phyloP scores from a whole-genome alignment of 2,329 filamentous ascomycete genomes.

The Didymella pomorum region DNA sequence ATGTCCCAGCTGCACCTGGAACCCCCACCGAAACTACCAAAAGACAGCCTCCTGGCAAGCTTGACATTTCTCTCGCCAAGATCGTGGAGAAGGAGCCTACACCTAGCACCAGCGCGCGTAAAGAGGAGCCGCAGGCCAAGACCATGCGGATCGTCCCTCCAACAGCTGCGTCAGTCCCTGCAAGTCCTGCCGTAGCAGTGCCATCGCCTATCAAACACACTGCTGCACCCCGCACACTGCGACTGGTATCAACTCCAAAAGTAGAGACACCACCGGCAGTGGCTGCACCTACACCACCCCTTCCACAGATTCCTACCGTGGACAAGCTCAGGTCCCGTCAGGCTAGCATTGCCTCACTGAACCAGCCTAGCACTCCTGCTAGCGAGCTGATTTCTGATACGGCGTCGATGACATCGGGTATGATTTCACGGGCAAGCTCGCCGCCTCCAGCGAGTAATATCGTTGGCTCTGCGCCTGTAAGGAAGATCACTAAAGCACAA shows the following conservation, averaged over 20 bases:
- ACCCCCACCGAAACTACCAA: constrained; percentile 34
- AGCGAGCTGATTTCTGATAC: constrained; percentile 81
- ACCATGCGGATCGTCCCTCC: constrained; percentile 45
- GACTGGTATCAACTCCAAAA: constrained; percentile 74
- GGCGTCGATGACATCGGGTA: constrained; percentile 75
- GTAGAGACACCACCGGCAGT: constrained; percentile 61
- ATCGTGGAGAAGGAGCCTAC: constrained; percentile 30
- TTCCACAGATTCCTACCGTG: constrained; percentile 47
- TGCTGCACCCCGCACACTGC: constrained; percentile 67
- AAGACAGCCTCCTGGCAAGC: constrained; percentile 56
- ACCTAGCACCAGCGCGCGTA: constrained; percentile 23
- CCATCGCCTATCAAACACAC: constrained; percentile 54
- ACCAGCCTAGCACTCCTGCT: constrained; percentile 74
- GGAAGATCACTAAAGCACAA: constrained; percentile 78
- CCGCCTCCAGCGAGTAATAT: constrained; percentile 68
- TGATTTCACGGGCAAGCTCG: constrained; percentile 75
- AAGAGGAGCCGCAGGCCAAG: constrained; percentile 38
- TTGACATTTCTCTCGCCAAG: constrained; percentile 55
- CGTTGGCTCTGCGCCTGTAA: constrained; percentile 73
- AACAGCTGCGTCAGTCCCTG: constrained; percentile 58
- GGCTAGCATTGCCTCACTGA: constrained; percentile 64
- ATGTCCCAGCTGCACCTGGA: constrained; percentile 15
- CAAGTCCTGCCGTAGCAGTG: constrained; percentile 63
- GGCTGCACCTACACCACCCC: constrained; percentile 41
- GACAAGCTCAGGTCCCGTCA: constrained; percentile 59